phyloP scores from a whole-genome alignment of 148 eudicot genomes.

The Heliamphora exappendiculata region DNA sequence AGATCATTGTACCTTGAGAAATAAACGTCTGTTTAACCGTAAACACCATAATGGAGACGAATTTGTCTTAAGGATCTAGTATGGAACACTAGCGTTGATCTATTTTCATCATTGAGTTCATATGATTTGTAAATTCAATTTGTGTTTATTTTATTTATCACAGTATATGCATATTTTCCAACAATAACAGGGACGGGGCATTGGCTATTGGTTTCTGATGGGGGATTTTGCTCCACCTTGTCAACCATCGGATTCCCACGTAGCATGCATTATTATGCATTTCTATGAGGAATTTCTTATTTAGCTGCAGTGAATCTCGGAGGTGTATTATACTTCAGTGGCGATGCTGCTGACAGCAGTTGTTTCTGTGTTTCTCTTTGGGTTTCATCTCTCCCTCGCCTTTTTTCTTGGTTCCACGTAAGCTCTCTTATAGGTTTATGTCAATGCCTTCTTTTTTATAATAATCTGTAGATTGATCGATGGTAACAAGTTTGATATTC shows the following conservation, averaged over 20 bases:
- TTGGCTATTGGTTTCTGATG: no score
- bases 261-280: neutral
- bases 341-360: constrained; percentile 95
- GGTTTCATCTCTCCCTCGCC: constrained; percentile 87
- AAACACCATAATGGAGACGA: no score
- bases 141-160: no score
- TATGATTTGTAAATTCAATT: no score
- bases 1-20: no score
- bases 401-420: constrained; percentile 95
- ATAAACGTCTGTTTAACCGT: no score
- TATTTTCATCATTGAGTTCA: no score
- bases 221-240: no score
- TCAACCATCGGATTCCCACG: neutral
- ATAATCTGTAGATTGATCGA: neutral
- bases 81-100: no score
- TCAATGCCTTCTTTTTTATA: neutral
- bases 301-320: constrained; percentile 15
- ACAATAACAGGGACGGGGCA: no score
- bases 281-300: neutral
- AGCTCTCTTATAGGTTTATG: constrained; percentile 24
- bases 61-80: no score
- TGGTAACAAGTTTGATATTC: neutral
- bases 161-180: no score
- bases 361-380: constrained; percentile 82
- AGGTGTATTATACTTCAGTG: constrained; percentile 97